Evolutionary conservation across 2,329 filamentous ascomycete genomes (phyloP), one percentile per base, ranked within the genome.

Genomic region (Alternaria sp.): DNA sequence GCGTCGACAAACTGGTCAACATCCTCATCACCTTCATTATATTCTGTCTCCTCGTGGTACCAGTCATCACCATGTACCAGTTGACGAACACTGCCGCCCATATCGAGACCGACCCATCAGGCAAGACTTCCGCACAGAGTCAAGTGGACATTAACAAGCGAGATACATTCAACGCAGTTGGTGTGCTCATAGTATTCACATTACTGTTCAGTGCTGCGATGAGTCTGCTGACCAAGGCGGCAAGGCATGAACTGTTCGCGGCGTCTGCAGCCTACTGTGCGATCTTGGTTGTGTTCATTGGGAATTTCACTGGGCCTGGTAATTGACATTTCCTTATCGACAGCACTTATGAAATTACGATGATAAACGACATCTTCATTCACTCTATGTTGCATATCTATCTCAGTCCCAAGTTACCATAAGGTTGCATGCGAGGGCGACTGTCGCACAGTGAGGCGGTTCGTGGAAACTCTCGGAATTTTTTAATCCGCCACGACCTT

Each of bases 11-110:
- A 10, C 72, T 83, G 21, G 79, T 81, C 57, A 81, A 80, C 58
- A 64, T 80, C 13, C 74, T 83, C 61, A 82, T 83, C 65, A 82
- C 81, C 0, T 61, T 78, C n/a, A 70, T 82, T 17, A 82, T 83
- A 50, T 82, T 82, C 69, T 71, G 79, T 12, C 72, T 83, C 3
- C 73, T 83, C 1, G 74, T 82, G 2, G 67, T 82, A 9, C 81
- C 81, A 0, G 80, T 83, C 7, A 69, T 82, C 6, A 75, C 74
- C 5, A 76, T 83, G 75, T 83, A 81, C 62, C 66, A 77, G 26
- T 62, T 83, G 0, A 80, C 80, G 3, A 72, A 70, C 46, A 65
- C 66, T 2, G 64, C 55, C 4, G 36, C 60, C 1, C 46, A 60
- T n/a, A 9, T 32, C 1, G 62, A 49, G 7, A 19, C 56, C 0